phyloP scores from a whole-genome alignment of 768 basidiomycete species.

The Panellus pusillus region DNA sequence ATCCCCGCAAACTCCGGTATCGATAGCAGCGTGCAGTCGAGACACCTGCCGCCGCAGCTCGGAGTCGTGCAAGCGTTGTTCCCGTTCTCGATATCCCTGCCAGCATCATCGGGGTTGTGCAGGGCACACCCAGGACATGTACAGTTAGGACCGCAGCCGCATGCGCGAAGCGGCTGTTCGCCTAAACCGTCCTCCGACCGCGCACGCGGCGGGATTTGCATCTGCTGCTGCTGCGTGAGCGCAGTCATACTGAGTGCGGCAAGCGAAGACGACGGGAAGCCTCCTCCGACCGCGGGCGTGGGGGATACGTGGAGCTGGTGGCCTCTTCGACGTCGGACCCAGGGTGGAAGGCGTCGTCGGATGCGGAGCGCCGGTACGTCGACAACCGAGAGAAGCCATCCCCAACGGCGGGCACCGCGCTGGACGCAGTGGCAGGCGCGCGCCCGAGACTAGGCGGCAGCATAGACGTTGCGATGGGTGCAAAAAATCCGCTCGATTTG shows the following conservation, averaged over 20 bases:
- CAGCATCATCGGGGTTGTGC: constrained; percentile 38
- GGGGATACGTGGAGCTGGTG: not conserved
- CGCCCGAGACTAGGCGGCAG: constrained; percentile 9
- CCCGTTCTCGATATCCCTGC: constrained; percentile 11
- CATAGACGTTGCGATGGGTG: too few relatives aligned
- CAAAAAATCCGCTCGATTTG: too few relatives aligned
- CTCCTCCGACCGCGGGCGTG: not conserved
- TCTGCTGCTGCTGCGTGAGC: not conserved
- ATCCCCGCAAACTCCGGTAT: constrained; percentile 6
- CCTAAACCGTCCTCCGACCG: constrained; percentile 14
- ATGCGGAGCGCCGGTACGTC: not conserved
- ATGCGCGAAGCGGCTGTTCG: constrained; percentile 31
- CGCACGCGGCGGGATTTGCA: not conserved
- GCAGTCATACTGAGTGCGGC: not conserved
- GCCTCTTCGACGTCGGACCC: not conserved
- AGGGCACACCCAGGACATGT: constrained; percentile 64
- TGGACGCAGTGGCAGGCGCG: constrained; percentile 12
- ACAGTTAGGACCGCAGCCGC: constrained; percentile 65
- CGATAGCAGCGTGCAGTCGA: constrained; percentile 60
- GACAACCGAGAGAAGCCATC: not conserved
- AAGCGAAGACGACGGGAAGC: not conserved
- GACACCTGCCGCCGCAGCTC: constrained; percentile 49
- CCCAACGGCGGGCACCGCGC: not conserved
- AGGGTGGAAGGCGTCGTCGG: not conserved
- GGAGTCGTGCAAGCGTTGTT: constrained; percentile 31